Evolutionary conservation across 106 monocot species (phyloP).

Genomic region (Dioscorea dumetorum): DNA sequence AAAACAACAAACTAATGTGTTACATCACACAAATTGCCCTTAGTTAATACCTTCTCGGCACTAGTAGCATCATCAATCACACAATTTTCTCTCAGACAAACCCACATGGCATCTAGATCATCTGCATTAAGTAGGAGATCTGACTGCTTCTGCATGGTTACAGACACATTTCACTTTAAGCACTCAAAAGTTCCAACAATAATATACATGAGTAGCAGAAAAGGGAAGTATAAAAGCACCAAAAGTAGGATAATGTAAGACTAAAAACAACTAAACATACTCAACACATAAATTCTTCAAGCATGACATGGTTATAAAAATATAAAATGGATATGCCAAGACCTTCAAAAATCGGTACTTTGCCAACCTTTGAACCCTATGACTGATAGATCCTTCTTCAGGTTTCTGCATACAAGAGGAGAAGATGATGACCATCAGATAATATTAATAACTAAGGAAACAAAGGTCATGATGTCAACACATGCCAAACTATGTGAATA

Average conservation of each 20-base stretch:
- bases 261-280: background rate
- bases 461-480: background rate
- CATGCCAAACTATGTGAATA: background rate
- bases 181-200: background rate
- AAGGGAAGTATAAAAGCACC: no score
- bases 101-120: slow-evolving; percentile 99
- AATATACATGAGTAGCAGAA: no score
- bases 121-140: slow-evolving; percentile 96
- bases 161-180: background rate
- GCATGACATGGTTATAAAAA: no score
- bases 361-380: slow-evolving; percentile 93
- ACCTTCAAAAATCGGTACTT: slow-evolving; percentile 98
- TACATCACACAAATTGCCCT: no score
- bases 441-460: background rate
- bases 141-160: slow-evolving; percentile 89
- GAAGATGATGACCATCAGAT: background rate
- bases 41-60: slow-evolving; percentile 76
- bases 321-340: background rate
- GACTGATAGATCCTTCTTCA: slow-evolving; percentile 97
- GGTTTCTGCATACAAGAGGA: slow-evolving; percentile 68
- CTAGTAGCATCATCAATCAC: slow-evolving; percentile 98
- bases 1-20: no score
- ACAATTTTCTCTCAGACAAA: slow-evolving; percentile 96
- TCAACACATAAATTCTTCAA: background rate
- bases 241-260: background rate